These are phyloP conservation scores for Saccharata proteae DNA, from an alignment of 2,329 filamentous ascomycete species.

Conservation along the genomic window DNA sequence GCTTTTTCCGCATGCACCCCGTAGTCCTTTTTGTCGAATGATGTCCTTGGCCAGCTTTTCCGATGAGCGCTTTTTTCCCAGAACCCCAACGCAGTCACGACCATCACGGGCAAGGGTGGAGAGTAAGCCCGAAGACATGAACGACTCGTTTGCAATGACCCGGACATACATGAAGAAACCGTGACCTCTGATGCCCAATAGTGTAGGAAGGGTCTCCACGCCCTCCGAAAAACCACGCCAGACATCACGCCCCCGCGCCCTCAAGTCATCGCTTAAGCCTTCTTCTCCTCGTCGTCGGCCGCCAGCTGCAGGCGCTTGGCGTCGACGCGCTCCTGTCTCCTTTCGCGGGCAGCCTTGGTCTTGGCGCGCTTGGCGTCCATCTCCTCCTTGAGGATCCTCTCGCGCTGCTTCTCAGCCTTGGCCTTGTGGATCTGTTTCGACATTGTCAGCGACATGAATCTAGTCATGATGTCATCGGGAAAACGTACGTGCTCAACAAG, in stretches of 20 bases:
- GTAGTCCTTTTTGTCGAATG: no score
- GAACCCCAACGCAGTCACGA: no score
- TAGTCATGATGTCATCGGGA: slow-evolving; percentile 22
- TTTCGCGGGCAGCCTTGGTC: slow-evolving; percentile 99
- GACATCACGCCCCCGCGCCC: slow-evolving; percentile 23
- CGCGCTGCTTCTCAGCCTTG: slow-evolving; percentile 98
- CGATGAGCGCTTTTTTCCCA: no score
- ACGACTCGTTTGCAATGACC: slow-evolving; percentile 26
- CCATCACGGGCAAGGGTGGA: no score
- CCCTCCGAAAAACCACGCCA: slow-evolving; percentile 30
- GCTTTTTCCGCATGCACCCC: no score
- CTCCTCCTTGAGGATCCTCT: slow-evolving; percentile 94
- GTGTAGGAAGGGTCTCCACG: slow-evolving; percentile 25
- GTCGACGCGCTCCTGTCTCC: slow-evolving; percentile 82
- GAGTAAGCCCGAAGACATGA: no score
- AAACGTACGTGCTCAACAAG: slow-evolving; percentile 97
- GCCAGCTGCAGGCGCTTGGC: slow-evolving; percentile 83
- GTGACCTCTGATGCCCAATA: slow-evolving; percentile 30
- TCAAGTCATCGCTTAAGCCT: slow-evolving; percentile 15
- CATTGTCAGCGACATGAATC: slow-evolving; percentile 18
- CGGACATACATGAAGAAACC: slow-evolving; percentile 30
- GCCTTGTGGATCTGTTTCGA: slow-evolving; percentile 92
- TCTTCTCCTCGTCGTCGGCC: slow-evolving; percentile 50
- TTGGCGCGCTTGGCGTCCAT: slow-evolving; percentile 99
- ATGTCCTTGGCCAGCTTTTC: no score